Base-by-base conservation (phyloP, 768 basidiomycete species). In the Pleurotus platypus region DNA sequence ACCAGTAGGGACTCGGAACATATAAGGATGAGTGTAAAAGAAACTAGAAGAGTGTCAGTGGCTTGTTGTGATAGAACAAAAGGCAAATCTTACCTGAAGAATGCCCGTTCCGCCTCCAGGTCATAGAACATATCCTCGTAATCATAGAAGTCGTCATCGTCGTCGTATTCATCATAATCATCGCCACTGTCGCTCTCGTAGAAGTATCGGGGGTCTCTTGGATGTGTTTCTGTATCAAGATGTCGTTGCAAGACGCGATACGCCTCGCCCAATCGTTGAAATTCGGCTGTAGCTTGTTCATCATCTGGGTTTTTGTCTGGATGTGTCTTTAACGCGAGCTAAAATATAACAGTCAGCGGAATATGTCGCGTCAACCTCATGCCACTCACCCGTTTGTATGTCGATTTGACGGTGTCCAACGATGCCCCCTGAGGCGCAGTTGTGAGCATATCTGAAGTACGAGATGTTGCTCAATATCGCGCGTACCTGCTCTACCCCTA, bases 251-350 rank as follows among this genome's bases (percentile, higher is more conserved):
- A 74, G 27, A 80, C 66, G 46, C 79, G 76, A 70, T 89, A 92
- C 4, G 89, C 89, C 57, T 83, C 86, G 58, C 85, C 78, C 46
- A 92, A 67, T 51, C 74, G 71, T 69, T 91, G 89, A 64, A 92
- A 91, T 65, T 85, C 75, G 2, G 75, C 76, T 39, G 89, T 90
- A 46, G 87, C 89, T 61, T 78, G 73, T 40, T 77, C 78, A 61
- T 90, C 82, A 42, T 78, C 78, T 0, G 78, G 83, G 58, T 90
- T 90, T 72, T 90, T 90, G 72, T 90, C 89, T 6, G 90, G 89
- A 70, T 91, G 90, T 0, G 83, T 86, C 16, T 77, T 77, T 20
- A 89, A 72, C 4, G 87, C 87, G 54, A 84, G 72, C 83, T 87
- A 55, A 42, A 16, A 16, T 26, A 46, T 27, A 18, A 45, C 26